Evolutionary conservation across 805 yeast species (phyloP).

Genomic region (Saccharomyces paradoxus): DNA sequence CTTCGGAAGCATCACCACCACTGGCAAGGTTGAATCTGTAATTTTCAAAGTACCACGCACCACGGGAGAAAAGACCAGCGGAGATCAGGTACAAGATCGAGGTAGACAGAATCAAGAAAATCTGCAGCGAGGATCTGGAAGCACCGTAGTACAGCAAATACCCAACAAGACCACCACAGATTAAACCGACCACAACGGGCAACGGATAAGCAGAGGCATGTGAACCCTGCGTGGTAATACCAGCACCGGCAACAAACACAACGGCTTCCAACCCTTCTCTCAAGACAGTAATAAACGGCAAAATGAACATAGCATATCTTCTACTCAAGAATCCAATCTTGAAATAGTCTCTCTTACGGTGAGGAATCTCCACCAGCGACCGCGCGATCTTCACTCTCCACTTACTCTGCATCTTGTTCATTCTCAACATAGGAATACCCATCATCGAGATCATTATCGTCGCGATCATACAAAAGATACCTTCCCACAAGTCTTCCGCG

Average conservation of each 20-base stretch:
- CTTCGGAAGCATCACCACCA: conserved; percentile 94
- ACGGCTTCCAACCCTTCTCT: conserved; percentile 98
- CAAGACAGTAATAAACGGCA: conserved; percentile 83
- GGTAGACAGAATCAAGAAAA: conserved; percentile 81
- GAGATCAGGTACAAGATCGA: conserved; percentile 81
- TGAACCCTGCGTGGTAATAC: conserved; percentile 47
- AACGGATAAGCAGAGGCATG: conserved; percentile 77
- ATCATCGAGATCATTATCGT: conserved; percentile 79
- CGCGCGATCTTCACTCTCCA: conserved; percentile 93
- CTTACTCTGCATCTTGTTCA: conserved; percentile 92
- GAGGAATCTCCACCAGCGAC: conserved; percentile 60
- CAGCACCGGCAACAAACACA: conserved; percentile 94
- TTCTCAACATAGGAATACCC: conserved; percentile 95
- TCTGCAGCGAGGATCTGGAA: conserved; percentile 70
- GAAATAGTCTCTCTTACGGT: conserved; percentile 42
- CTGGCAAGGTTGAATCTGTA: conserved; percentile 54
- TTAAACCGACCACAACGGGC: conserved; percentile 82
- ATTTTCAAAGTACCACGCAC: conserved; percentile 81
- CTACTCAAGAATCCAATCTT: conserved; percentile 47
- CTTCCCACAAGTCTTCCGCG: conserved; percentile 96
- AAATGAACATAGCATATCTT: conserved; percentile 79
- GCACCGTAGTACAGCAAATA: conserved; percentile 71
- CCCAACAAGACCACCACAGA: conserved; percentile 74
- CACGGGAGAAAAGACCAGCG: conserved; percentile 90
- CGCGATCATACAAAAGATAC: conserved; percentile 85